Conservation (phyloP, 768 basidiomycete species). For the Termitomyces sp. region DNA sequence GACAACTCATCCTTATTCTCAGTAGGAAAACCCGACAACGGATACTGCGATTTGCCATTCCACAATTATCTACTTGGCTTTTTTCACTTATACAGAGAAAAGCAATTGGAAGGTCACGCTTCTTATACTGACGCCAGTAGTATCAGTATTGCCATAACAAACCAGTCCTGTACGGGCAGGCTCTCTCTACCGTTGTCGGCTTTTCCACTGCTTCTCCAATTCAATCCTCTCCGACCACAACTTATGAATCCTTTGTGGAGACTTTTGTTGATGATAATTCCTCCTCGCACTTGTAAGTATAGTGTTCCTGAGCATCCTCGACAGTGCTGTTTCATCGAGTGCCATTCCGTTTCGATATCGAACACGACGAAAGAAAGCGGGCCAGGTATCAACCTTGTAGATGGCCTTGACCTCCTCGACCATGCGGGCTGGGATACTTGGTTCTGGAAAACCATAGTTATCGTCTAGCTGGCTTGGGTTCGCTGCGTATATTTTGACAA, state of each 20-base stretch:
- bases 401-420: constrained; percentile 40
- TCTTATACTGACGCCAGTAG: no score
- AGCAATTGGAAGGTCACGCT: no score
- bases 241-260: neutral
- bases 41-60: no score
- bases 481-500: constrained; percentile 29
- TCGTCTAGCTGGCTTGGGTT: constrained; percentile 26
- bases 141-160: no score
- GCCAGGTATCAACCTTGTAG: constrained; percentile 35
- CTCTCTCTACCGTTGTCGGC: neutral
- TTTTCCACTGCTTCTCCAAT: constrained; percentile 11
- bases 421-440: constrained; percentile 32
- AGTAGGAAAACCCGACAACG: no score
- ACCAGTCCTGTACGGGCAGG: no score
- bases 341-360: constrained; percentile 22
- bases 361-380: constrained; percentile 32
- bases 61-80: no score
- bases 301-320: constrained; percentile 31
- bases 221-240: constrained; percentile 3
- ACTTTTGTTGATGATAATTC: constrained; percentile 21
- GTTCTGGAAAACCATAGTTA: constrained; percentile 39
- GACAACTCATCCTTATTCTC: no score
- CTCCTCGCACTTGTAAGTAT: constrained; percentile 26
- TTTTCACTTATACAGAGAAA: no score
- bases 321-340: constrained; percentile 29